phyloP scores from a whole-genome alignment of 2,329 filamentous ascomycete genomes.

The Penicillium sp. region DNA sequence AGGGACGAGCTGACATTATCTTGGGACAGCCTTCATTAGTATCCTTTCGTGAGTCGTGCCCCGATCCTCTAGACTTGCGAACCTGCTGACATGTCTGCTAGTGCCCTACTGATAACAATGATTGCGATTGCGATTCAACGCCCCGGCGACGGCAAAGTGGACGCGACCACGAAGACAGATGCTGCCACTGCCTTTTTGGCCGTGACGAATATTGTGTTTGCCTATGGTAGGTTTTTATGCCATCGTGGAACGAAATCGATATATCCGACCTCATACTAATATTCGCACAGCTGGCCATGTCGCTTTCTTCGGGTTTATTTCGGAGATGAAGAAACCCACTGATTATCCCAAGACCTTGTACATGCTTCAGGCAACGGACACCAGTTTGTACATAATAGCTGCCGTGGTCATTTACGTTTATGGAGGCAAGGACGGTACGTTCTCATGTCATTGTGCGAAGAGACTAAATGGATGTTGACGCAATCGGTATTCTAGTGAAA shows the following conservation, averaged over 20 bases:
- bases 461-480: neutral
- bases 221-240: constrained; percentile 52
- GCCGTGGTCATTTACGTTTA: constrained; percentile 67
- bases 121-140: constrained; percentile 58
- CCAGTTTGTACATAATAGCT: constrained; percentile 61
- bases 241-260: constrained; percentile 4
- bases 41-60: constrained; percentile 47
- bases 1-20: neutral
- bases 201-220: constrained; percentile 66
- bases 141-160: constrained; percentile 35
- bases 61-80: neutral
- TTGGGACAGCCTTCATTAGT: constrained; percentile 54
- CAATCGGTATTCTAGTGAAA: constrained; percentile 42
- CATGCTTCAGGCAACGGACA: constrained; percentile 58
- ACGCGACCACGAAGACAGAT: constrained; percentile 37
- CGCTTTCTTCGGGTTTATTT: constrained; percentile 66
- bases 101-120: constrained; percentile 63
- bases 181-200: constrained; percentile 57
- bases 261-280: constrained; percentile 8
- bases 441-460: neutral
- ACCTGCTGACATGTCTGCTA: neutral
- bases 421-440: constrained; percentile 48
- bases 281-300: constrained; percentile 51
- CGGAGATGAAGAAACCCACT: constrained; percentile 60
- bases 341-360: constrained; percentile 62